These are phyloP conservation scores for Camelina hispida DNA, from an alignment of 345 rosid genomes.

Conservation along the genomic window DNA sequence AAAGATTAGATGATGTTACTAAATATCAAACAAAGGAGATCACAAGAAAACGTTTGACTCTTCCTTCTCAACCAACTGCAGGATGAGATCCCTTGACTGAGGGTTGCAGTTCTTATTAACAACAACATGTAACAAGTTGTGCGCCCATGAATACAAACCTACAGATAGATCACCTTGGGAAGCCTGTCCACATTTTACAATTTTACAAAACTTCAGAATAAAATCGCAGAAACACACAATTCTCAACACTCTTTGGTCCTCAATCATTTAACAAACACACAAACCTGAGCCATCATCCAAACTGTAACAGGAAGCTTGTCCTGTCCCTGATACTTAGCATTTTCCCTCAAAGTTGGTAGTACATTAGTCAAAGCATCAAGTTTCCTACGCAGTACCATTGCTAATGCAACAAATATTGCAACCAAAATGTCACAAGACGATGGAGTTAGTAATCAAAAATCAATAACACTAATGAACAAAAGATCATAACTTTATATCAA, in stretches of 20 bases:
- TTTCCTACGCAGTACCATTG: slow-evolving; percentile 73
- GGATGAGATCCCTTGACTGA: slow-evolving; percentile 71
- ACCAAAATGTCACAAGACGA: slow-evolving; percentile 49
- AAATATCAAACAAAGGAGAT: neutral
- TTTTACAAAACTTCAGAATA: slow-evolving; percentile 20
- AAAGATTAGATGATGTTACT: slow-evolving; percentile 8
- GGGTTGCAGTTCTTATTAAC: slow-evolving; percentile 62
- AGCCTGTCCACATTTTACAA: slow-evolving; percentile 50
- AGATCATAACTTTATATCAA: neutral
- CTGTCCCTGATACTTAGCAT: slow-evolving; percentile 74
- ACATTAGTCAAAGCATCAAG: slow-evolving; percentile 68
- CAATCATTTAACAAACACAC: neutral
- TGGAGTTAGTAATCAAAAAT: neutral
- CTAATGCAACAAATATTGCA: slow-evolving; percentile 75
- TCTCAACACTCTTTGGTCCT: too few species aligned
- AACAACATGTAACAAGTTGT: slow-evolving; percentile 59
- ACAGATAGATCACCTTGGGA: slow-evolving; percentile 72
- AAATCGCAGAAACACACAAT: neutral
- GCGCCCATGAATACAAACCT: slow-evolving; percentile 68
- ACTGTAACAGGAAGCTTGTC: slow-evolving; percentile 71
- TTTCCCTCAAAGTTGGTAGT: slow-evolving; percentile 63
- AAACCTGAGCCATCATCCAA: slow-evolving; percentile 83
- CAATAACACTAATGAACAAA: too few species aligned
- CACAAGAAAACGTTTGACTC: slow-evolving; percentile 6
- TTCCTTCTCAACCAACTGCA: slow-evolving; percentile 65